Percentiles rank a stretch among this genome's conserved stretches.
Conservation (phyloP, 192 early-diverging fungal genomes). For the Podila verticillata region DNA sequence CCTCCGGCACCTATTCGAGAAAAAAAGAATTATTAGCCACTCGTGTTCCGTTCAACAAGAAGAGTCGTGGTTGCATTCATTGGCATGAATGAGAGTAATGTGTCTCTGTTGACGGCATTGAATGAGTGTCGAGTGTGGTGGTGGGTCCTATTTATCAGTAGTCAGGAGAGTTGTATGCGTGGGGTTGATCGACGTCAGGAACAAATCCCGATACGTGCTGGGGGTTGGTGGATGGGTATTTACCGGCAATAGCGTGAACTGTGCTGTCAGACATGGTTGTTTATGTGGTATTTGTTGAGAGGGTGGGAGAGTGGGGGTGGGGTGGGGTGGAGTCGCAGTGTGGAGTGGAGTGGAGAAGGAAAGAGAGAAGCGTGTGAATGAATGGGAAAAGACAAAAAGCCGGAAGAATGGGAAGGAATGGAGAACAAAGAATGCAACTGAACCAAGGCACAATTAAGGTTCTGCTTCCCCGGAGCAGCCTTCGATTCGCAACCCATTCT, state of each 20-base stretch:
- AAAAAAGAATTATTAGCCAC: not conserved
- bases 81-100: not conserved
- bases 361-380: conserved; percentile 11
- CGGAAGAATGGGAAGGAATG: conserved; percentile 22
- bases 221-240: not conserved
- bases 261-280: conserved; percentile 66
- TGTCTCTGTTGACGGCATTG: too few relatives aligned
- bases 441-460: not conserved
- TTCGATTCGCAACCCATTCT: not conserved
- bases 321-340: not conserved
- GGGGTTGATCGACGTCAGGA: too few relatives aligned
- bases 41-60: not conserved
- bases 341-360: conserved; percentile 9
- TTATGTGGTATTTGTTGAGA: not conserved
- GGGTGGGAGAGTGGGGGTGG: not conserved
- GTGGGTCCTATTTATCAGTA: too few relatives aligned
- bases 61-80: not conserved
- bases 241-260: conserved; percentile 70
- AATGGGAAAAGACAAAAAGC: conserved; percentile 11
- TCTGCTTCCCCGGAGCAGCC: not conserved
- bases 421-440: not conserved
- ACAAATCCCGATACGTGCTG: not conserved
- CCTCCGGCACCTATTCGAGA: conserved; percentile 76
- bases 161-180: too few relatives aligned
- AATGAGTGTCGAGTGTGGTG: too few relatives aligned